Base-by-base conservation (phyloP, 768 basidiomycete genomes). In the Xanthoconium stramineum region DNA sequence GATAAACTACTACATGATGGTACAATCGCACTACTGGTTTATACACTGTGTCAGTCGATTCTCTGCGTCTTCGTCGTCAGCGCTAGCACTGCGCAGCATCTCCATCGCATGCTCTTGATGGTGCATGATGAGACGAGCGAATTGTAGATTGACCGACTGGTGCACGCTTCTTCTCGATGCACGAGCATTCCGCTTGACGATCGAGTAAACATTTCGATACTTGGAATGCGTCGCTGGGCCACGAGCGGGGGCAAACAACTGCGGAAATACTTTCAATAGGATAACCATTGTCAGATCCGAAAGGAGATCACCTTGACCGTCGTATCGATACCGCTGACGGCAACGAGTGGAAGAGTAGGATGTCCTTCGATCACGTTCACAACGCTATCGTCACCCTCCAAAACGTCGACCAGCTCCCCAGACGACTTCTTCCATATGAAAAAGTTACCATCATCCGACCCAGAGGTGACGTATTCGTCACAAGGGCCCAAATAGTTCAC, bases 281-380 rank as follows among this genome's bases (percentile, higher is more conserved):
- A 5, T n/a, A 35, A 29, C 38, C 50, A 11, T 24, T 20, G 11
- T 14, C 47, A 43, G 42, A 57, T 62, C 36, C 28, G 45, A 45
- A 40, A 17, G 8, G 38, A 48, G 51, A 73, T 58, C 55, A 89
- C 89, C 79, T 96, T 95, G 46, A 94, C 80, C 11, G 90, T 91
- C 12, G 78, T 74, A 64, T 95, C 94, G 47, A 96, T 94, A 2
- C 94, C 94, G 67, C 88, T 90, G 43, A 89, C 85, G 5, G 92
- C 91, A n/a, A 93, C 68, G 20, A 95, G 71, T 0, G 93, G 92
- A 15, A 94, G 72, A 42, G 83, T 78, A 0, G 93, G 77, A 61
- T 95, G 91, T 1, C 83, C 84, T 70, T 94, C 92, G 50, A 96
- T 82, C 63, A 89, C 89, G 67, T 95, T 96, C 15, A 94, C 93